Percentiles rank a stretch among this genome's conserved stretches.
Conservation (phyloP, 2,329 filamentous ascomycete species). For the Microcera coccophila region DNA sequence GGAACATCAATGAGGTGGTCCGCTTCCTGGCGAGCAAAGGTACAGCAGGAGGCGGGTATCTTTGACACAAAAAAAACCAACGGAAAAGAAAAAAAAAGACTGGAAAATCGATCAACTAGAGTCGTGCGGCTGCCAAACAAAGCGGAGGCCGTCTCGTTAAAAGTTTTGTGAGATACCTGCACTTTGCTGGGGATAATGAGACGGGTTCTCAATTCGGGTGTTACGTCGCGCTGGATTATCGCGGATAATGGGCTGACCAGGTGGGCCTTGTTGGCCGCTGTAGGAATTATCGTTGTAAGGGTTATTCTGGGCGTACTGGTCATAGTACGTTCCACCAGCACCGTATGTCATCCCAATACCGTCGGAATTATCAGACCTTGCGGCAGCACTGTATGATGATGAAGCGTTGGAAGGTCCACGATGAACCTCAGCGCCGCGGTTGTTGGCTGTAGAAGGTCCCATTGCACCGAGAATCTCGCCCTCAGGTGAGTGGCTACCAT, state of each 20-base stretch:
- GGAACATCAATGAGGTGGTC: conserved; percentile 18
- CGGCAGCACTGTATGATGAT: conserved; percentile 84
- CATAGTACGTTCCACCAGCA: conserved; percentile 50
- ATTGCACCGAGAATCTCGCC: conserved; percentile 81
- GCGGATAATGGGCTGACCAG: conserved; percentile 75
- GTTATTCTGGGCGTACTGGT: conserved; percentile 55
- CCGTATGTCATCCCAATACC: conserved; percentile 46
- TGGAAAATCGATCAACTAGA: conserved; percentile 3
- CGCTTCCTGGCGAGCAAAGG: conserved; percentile 25
- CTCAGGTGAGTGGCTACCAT: conserved; percentile 56
- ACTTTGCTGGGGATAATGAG: conserved; percentile 86
- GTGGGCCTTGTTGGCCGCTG: conserved; percentile 39
- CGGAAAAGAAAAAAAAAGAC: conserved; percentile 15
- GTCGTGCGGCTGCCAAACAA: conserved; percentile 5
- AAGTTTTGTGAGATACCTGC: conserved; percentile 98
- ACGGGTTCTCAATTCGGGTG: conserved; percentile 88
- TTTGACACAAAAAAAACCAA: conserved; percentile 12
- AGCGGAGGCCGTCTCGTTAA: conserved; percentile 41
- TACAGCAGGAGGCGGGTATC: conserved; percentile 29
- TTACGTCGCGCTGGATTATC: conserved; percentile 91
- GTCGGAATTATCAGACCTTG: conserved; percentile 67
- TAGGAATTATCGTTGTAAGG: conserved; percentile 49
- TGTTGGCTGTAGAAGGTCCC: conserved; percentile 65
- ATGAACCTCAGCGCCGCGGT: conserved; percentile 67
- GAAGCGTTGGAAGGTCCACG: conserved; percentile 94